phyloP scores from a whole-genome alignment of 2,329 filamentous ascomycete species.

The Diaporthe ampelina region DNA sequence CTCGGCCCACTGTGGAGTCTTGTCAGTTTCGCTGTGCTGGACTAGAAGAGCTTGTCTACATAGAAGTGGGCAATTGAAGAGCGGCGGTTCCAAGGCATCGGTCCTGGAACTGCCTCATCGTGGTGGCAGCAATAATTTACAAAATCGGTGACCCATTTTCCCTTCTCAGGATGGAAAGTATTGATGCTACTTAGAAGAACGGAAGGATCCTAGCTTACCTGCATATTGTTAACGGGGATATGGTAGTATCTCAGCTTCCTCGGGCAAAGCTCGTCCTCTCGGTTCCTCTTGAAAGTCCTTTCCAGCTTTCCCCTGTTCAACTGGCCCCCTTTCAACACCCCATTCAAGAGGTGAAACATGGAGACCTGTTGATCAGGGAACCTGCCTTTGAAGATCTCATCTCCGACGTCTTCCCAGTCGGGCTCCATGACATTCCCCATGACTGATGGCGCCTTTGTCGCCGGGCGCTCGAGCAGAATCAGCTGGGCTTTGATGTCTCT shows the following conservation, averaged over 20 bases:
- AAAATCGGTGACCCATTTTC: neutral
- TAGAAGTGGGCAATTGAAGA: no score
- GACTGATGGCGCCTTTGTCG: neutral
- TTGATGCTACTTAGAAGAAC: neutral
- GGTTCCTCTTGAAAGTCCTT: neutral
- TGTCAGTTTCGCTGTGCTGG: neutral
- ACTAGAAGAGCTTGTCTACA: neutral
- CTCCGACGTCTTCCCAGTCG: constrained; percentile 8
- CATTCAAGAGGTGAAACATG: constrained; percentile 20
- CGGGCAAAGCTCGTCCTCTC: constrained; percentile 6
- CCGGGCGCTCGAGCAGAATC: constrained; percentile 21
- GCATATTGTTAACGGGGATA: constrained; percentile 44
- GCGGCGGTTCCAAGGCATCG: neutral
- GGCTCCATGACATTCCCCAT: constrained; percentile 29
- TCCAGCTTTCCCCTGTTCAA: constrained; percentile 3
- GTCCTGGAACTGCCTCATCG: neutral
- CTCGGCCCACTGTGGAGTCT: constrained; percentile 47
- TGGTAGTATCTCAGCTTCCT: constrained; percentile 41
- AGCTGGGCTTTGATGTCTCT: constrained; percentile 35
- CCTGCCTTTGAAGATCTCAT: constrained; percentile 30
- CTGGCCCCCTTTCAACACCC: neutral
- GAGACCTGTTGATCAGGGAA: constrained; percentile 39
- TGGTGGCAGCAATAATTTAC: neutral
- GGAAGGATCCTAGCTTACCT: constrained; percentile 16
- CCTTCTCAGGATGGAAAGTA: neutral